These are phyloP conservation scores for Camellia oleifera DNA, from an alignment of 179 eudicot genomes.

Conservation along the genomic window DNA sequence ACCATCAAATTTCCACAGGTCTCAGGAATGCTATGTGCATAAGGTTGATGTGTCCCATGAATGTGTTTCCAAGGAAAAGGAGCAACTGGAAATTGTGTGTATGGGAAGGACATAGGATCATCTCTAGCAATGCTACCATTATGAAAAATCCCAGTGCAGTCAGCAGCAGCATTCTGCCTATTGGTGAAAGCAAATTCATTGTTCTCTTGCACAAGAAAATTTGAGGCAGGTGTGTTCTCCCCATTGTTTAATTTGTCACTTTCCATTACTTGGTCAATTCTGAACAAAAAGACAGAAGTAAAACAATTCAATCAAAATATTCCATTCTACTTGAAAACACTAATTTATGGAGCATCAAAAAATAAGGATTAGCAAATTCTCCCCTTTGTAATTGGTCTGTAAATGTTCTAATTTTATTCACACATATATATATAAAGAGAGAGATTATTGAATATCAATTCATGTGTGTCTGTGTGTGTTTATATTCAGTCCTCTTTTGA, in stretches of 20 bases:
- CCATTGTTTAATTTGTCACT: conserved; percentile 13
- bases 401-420: not conserved
- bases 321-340: not conserved
- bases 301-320: not conserved
- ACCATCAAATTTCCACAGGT: conserved; percentile 4
- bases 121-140: conserved; percentile 13
- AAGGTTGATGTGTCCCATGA: conserved; percentile 13
- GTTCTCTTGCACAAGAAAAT: conserved; percentile 12
- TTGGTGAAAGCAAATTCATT: conserved; percentile 6
- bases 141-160: not conserved
- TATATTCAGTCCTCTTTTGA: not conserved
- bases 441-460: not conserved
- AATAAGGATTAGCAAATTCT: not conserved
- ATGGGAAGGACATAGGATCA: conserved; percentile 17
- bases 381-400: not conserved
- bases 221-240: conserved; percentile 14
- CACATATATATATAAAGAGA: not conserved
- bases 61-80: conserved; percentile 5
- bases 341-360: not conserved
- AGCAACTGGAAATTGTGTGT: conserved; percentile 9
- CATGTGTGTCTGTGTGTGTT: not conserved
- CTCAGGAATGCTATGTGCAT: not conserved
- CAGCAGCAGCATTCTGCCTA: conserved; percentile 22
- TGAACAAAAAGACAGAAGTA: not conserved
- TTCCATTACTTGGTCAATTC: conserved; percentile 16